These are phyloP conservation scores for Limnanthes douglasii DNA, from an alignment of 345 rosid species.

Conservation along the genomic window DNA sequence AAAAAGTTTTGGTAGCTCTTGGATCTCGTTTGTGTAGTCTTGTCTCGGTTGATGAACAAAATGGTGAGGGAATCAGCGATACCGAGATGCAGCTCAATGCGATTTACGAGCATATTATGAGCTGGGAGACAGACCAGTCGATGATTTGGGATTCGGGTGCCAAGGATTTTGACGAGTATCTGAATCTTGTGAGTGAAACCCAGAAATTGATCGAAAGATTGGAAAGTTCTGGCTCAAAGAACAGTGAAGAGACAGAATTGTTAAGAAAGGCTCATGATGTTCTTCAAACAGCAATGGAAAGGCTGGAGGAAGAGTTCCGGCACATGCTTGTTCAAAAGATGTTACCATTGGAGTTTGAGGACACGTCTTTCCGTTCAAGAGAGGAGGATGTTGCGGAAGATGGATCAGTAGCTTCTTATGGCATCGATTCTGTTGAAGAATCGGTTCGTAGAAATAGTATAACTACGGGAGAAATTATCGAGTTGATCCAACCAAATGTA, in stretches of 20 bases:
- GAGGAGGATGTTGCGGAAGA: constrained; percentile 45
- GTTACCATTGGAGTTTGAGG: constrained; percentile 58
- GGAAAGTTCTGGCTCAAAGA: constrained; percentile 20
- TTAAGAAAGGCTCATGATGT: constrained; percentile 54
- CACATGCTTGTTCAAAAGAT: constrained; percentile 50
- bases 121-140: constrained; percentile 51
- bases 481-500: constrained; percentile 52
- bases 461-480: constrained; percentile 39
- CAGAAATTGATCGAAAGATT: constrained; percentile 36
- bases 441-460: constrained; percentile 32
- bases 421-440: constrained; percentile 54
- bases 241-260: constrained; percentile 20
- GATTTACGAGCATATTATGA: constrained; percentile 52
- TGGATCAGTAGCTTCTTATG: constrained; percentile 34
- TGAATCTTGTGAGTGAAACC: constrained; percentile 45
- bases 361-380: constrained; percentile 44
- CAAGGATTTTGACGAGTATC: constrained; percentile 30
- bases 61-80: constrained; percentile 19
- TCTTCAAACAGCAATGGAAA: constrained; percentile 70
- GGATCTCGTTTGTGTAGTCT: constrained; percentile 42
- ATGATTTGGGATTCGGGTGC: constrained; percentile 65
- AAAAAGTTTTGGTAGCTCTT: constrained; percentile 42
- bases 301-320: constrained; percentile 83
- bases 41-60: constrained; percentile 13
- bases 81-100: constrained; percentile 28